These are phyloP conservation scores for Talaromyces albobiverticillius DNA, from an alignment of 2,329 filamentous ascomycete genomes.

Conservation along the genomic window DNA sequence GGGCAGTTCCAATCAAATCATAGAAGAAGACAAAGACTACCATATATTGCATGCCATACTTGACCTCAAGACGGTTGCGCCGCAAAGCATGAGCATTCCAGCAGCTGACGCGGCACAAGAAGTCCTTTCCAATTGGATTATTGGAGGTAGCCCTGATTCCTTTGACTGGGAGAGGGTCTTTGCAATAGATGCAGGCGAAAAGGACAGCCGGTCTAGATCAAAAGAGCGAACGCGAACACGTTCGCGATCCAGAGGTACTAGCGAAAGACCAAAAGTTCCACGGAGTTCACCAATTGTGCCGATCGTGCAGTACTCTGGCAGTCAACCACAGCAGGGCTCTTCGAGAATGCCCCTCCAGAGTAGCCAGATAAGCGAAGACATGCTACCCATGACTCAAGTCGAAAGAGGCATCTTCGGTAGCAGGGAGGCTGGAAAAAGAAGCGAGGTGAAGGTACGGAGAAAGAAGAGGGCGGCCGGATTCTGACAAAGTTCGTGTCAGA, in stretches of 20 bases:
- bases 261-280: conserved; percentile 18
- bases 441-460: conserved; percentile 31
- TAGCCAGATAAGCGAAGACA: conserved; percentile 26
- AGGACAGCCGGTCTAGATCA: conserved; percentile 13
- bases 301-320: conserved; percentile 28
- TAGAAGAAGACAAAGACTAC: neutral
- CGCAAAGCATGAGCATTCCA: neutral
- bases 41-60: neutral
- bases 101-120: conserved; percentile 11
- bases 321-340: conserved; percentile 27
- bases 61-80: conserved; percentile 7
- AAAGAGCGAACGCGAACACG: conserved; percentile 23
- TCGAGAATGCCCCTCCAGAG: conserved; percentile 13
- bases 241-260: conserved; percentile 18
- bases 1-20: neutral
- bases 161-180: conserved; percentile 33
- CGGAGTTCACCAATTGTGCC: conserved; percentile 25
- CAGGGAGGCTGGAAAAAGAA: conserved; percentile 29
- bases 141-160: conserved; percentile 28
- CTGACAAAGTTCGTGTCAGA: conserved; percentile 19
- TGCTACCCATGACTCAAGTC: conserved; percentile 39
- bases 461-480: conserved; percentile 42
- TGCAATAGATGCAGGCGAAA: conserved; percentile 20
- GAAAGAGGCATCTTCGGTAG: conserved; percentile 39
- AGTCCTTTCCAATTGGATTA: conserved; percentile 37